phyloP scores from a whole-genome alignment of 139 green algal genomes.

The Auxenochlorella protothecoides region DNA sequence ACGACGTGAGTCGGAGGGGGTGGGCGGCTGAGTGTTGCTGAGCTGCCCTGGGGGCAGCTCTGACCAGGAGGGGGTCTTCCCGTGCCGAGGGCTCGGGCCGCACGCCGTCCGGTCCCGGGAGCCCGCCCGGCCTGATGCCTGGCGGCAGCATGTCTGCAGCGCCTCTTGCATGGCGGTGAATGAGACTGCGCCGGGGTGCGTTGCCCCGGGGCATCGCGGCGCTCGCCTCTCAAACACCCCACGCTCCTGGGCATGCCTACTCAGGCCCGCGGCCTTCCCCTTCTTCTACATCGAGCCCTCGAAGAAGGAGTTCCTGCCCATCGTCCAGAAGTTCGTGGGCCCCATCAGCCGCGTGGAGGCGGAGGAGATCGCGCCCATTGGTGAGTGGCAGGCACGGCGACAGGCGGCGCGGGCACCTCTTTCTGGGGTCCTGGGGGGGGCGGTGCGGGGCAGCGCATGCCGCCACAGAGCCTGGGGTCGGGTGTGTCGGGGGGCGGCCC shows the following conservation, averaged over 20 bases:
- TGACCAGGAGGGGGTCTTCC: too few species aligned
- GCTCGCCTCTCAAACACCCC: background rate
- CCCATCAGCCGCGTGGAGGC: conserved; percentile 35
- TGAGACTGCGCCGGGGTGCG: background rate
- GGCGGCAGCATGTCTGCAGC: too few species aligned
- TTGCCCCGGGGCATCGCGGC: background rate
- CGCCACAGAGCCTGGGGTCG: too few species aligned
- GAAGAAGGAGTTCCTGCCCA: conserved; percentile 33
- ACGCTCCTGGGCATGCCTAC: background rate
- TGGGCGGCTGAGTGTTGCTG: background rate
- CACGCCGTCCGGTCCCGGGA: too few species aligned
- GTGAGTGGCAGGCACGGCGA: conserved; percentile 2
- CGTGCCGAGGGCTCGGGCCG: too few species aligned
- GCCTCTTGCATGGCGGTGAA: too few species aligned
- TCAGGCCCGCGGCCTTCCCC: conserved; percentile 69
- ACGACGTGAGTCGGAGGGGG: conserved; percentile 9
- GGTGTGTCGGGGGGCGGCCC: too few species aligned
- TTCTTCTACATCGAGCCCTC: conserved; percentile 97
- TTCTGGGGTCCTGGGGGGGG: too few species aligned
- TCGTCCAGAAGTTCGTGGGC: conserved; percentile 45
- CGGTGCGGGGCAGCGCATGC: too few species aligned
- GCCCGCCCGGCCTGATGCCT: too few species aligned
- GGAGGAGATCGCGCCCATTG: conserved; percentile 72
- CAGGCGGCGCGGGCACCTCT: background rate
- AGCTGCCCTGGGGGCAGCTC: too few species aligned